Percentiles rank a stretch among this genome's conserved stretches.
phyloP scores from a whole-genome alignment of 306 rosid species.

The Herpetospermum pedunculosum region DNA sequence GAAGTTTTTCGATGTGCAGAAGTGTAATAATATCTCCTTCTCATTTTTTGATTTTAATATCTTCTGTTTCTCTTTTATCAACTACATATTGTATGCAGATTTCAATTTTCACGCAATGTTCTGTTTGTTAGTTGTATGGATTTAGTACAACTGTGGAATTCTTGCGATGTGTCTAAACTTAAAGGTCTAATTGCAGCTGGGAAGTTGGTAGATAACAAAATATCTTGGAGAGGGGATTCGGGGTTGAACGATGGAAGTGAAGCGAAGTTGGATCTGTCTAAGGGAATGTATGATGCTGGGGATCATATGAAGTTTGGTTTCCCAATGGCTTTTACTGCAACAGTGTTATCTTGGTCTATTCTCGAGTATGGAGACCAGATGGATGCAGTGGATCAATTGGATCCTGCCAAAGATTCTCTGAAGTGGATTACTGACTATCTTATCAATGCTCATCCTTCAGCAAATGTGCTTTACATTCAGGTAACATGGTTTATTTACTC shows the following conservation, averaged over 20 bases:
- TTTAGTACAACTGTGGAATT: background rate
- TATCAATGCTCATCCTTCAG: constrained; percentile 58
- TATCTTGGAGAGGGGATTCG: constrained; percentile 94
- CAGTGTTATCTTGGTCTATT: constrained; percentile 86
- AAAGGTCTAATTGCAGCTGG: constrained; percentile 44
- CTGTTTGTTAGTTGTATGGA: background rate
- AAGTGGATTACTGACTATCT: constrained; percentile 98
- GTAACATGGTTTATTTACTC: constrained; percentile 16
- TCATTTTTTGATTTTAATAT: background rate
- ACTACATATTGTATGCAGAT: background rate
- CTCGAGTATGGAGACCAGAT: constrained; percentile 92
- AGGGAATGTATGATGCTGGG: constrained; percentile 96
- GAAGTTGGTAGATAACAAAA: constrained; percentile 42
- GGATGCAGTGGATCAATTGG: constrained; percentile 63
- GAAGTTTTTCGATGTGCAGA: constrained; percentile 79
- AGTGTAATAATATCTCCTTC: constrained; percentile 35
- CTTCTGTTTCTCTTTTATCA: background rate
- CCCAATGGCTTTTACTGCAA: constrained; percentile 88
- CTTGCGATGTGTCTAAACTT: background rate
- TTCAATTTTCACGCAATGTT: background rate
- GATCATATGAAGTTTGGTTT: constrained; percentile 92
- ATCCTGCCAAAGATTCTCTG: constrained; percentile 52
- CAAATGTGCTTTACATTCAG: constrained; percentile 84
- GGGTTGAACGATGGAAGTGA: constrained; percentile 66
- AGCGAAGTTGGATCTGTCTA: constrained; percentile 55